phyloP scores from a whole-genome alignment of 2,329 filamentous ascomycete species.

The Monosporascus sp. region DNA sequence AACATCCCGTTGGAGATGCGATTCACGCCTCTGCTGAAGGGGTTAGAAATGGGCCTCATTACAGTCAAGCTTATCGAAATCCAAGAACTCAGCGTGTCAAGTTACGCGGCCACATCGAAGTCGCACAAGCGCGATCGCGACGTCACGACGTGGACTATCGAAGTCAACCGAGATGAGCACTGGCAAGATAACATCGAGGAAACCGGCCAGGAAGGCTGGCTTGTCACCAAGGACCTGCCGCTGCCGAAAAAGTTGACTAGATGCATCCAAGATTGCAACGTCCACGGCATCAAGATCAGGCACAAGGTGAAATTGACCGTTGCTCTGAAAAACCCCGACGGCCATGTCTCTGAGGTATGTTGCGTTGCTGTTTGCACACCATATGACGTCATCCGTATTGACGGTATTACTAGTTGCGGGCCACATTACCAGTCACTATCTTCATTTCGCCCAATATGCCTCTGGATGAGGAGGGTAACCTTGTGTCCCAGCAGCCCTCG shows the following conservation, averaged over 20 bases:
- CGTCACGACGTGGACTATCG: conserved; percentile 55
- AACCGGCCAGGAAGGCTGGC: conserved; percentile 61
- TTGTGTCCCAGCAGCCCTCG: conserved; percentile 58
- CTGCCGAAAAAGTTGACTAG: conserved; percentile 77
- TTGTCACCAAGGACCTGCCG: conserved; percentile 56
- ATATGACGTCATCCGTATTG: conserved; percentile 9
- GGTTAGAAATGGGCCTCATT: conserved; percentile 78
- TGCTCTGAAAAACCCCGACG: conserved; percentile 89
- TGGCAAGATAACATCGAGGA: conserved; percentile 68
- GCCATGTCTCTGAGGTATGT: conserved; percentile 81
- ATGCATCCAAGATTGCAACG: conserved; percentile 87
- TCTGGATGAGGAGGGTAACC: conserved; percentile 79
- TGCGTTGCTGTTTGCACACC: neutral
- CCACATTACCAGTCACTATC: conserved; percentile 83
- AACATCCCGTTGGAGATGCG: conserved; percentile 78
- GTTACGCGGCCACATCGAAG: conserved; percentile 39
- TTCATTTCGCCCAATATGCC: conserved; percentile 95
- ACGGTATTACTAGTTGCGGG: conserved; percentile 58
- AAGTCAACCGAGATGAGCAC: conserved; percentile 53
- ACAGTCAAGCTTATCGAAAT: conserved; percentile 75
- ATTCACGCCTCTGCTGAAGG: conserved; percentile 84
- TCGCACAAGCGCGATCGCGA: conserved; percentile 61
- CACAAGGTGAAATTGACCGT: conserved; percentile 92
- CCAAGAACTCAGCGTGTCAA: conserved; percentile 59
- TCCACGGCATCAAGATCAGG: conserved; percentile 82